Base-by-base conservation (phyloP, 2,329 filamentous ascomycete genomes). In the Dendrostoma leiphaemia region DNA sequence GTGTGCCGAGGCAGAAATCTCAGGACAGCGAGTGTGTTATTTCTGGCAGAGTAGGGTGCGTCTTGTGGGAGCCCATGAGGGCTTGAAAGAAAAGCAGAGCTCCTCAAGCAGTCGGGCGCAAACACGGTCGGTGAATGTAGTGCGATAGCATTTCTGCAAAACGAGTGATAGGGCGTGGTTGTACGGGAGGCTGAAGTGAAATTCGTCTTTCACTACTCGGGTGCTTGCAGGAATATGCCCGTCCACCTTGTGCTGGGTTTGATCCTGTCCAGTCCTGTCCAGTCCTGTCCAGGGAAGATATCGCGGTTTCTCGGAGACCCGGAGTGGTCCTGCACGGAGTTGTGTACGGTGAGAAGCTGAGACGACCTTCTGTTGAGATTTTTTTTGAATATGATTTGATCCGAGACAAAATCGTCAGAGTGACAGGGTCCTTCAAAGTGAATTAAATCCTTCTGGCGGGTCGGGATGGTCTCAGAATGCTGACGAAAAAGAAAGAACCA, bases 71-170 rank as follows among this genome's bases (percentile, higher is more conserved):
- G 38, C 15, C 26, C 38, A 41, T 26, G 21, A 41, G 24, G 37
- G n/a, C 37, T 23, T 23, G 19, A 6, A 13, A 6, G 13, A 8
- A 24, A 4, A 41, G 19, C 23, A 41, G 8, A 13, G 15, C 21
- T 23, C n/a, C n/a, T 15, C 23, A 23, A 41, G 38, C 38, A 41
- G 38, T 23, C 21, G 26, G 38, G 38, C 23, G 13, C 17, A 26
- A 3, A 9, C 8, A 41, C n/a, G 38, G 7, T 23, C 21, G 23
- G 24, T 21, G 40, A 38, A 48, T 48, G 41, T 34, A 47, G 40
- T 45, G 23, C 40, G 29, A 52, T 24, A 4, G 41, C 51, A 57
- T 54, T 34, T 50, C 46, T 47, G 38, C 24, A 37, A 10, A 28
- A 41, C 21, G 13, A 17, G 12, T 15, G 21, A 41, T 8, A 15